Evolutionary conservation across 306 rosid genomes (phyloP).

Genomic region (Lathyrus aphaca): DNA sequence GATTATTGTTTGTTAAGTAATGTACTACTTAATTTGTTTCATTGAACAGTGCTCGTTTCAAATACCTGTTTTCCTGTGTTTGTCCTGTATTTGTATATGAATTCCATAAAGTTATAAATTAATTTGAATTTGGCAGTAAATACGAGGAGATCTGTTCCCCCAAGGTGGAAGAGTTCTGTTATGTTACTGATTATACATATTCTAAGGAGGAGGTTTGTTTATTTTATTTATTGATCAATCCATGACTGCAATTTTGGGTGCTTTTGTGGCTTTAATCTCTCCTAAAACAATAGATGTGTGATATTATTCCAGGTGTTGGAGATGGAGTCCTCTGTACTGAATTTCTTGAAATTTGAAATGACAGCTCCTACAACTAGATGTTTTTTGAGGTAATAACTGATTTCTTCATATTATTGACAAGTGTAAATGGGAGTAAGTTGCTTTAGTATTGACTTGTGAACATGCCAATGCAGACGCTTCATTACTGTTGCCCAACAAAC

Average conservation of each 20-base stretch:
- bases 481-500: slow-evolving; percentile 51
- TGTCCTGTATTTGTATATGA: slow-evolving; percentile 9
- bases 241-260: slow-evolving; percentile 2
- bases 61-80: slow-evolving; percentile 5
- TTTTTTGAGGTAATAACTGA: slow-evolving; percentile 61
- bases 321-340: slow-evolving; percentile 86
- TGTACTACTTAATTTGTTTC: slow-evolving; percentile 12
- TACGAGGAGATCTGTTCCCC: slow-evolving; percentile 93
- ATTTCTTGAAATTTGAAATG: slow-evolving; percentile 84
- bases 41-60: not conserved
- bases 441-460: slow-evolving; percentile 40
- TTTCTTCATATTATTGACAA: slow-evolving; percentile 28
- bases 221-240: not conserved
- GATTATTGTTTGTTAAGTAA: slow-evolving; percentile 16
- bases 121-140: slow-evolving; percentile 57
- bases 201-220: slow-evolving; percentile 71
- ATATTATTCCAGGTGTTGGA: slow-evolving; percentile 64
- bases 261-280: slow-evolving; percentile 13
- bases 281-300: slow-evolving; percentile 21
- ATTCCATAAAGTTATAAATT: slow-evolving; percentile 14
- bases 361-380: slow-evolving; percentile 86
- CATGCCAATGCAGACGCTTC: slow-evolving; percentile 56
- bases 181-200: slow-evolving; percentile 85
- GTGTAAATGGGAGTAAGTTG: not conserved
- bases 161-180: slow-evolving; percentile 85